Percentiles rank a stretch among this genome's conserved stretches.
Conservation (phyloP, 306 rosid species). For the Urtica urens region DNA sequence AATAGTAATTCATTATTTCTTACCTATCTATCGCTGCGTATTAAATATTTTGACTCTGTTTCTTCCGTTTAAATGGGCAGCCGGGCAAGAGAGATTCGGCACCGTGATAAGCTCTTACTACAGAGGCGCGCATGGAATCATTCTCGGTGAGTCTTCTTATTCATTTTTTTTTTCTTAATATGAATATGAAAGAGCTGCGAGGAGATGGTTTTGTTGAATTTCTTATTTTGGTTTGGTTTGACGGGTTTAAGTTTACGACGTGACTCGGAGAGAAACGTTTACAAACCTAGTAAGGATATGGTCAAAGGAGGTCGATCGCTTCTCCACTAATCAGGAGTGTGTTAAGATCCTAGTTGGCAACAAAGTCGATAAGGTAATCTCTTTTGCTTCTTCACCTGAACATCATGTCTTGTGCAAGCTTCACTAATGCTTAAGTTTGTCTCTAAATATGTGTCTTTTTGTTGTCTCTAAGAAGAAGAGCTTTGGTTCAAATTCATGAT, state of each 20-base stretch:
- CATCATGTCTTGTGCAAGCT: no score
- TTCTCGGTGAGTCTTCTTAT: conserved; percentile 52
- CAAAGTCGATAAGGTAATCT: conserved; percentile 75
- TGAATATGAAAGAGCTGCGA: not conserved
- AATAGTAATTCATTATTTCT: not conserved
- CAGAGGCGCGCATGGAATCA: conserved; percentile 93
- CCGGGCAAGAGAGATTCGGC: conserved; percentile 98
- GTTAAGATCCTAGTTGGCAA: conserved; percentile 79
- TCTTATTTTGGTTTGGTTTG: conserved; percentile 12
- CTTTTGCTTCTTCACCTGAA: conserved; percentile 2
- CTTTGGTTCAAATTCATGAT: no score
- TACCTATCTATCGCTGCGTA: not conserved
- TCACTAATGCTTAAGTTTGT: no score
- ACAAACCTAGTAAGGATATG: conserved; percentile 57
- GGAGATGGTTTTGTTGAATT: conserved; percentile 7
- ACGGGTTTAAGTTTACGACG: conserved; percentile 70
- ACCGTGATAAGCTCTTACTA: conserved; percentile 80
- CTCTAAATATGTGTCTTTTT: no score
- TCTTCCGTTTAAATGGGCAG: conserved; percentile 32
- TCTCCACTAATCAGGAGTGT: conserved; percentile 53
- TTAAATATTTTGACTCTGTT: conserved; percentile 8
- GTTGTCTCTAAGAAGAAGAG: no score
- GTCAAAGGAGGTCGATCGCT: conserved; percentile 78
- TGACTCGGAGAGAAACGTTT: conserved; percentile 74
- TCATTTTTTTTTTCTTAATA: not conserved